Evolutionary conservation across 2,329 filamentous ascomycete genomes (phyloP), one percentile per base, ranked within the genome.

Genomic region (Clarireedia sp.): DNA sequence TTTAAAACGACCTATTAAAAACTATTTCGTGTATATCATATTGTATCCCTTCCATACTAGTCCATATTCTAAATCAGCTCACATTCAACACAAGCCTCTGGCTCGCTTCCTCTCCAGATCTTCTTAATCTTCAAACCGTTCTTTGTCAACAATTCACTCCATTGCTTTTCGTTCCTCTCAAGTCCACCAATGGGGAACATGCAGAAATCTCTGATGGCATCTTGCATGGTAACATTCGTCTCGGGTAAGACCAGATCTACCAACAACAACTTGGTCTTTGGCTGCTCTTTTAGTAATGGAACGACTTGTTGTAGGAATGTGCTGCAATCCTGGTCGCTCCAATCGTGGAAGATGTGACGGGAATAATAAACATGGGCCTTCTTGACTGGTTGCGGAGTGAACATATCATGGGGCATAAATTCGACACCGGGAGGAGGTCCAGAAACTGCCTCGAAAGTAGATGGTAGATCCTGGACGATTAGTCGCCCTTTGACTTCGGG

Each of bases 211-310:
- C 41, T 56, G 24, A 63, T 59, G 14, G 60, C 59, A 29, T 63
- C 59, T 29, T 62, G 56, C 61, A 65, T 63, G 5, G 57, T 58
- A 12, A 44, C 56, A 44, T 59, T 58, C 9, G 48, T 47, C 51
- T 65, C 58, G 10, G 63, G 62, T 49, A 65, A 29, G 5, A 65
- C 62, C 37, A 65, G 16, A 57, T 64, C 63, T 9, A 60, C 58
- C 37, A 65, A 55, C 16, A 65, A 44, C 17, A 64, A 51, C 49
- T 60, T 64, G 48, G 56, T 62, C 36, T 55, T 56, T 19, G 60
- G 59, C 44, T 61, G 57, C 17, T 26, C 43, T 24, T 59, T 63
- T 41, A 65, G 33, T 19, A 59, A 9, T 7, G 61, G 59, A 5
- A 61, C 49, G 47, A 61, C 29, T 33, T 62, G 56, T 37, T 43